phyloP scores from a whole-genome alignment of 441 rosid species.

The Metrosideros polymorpha region DNA sequence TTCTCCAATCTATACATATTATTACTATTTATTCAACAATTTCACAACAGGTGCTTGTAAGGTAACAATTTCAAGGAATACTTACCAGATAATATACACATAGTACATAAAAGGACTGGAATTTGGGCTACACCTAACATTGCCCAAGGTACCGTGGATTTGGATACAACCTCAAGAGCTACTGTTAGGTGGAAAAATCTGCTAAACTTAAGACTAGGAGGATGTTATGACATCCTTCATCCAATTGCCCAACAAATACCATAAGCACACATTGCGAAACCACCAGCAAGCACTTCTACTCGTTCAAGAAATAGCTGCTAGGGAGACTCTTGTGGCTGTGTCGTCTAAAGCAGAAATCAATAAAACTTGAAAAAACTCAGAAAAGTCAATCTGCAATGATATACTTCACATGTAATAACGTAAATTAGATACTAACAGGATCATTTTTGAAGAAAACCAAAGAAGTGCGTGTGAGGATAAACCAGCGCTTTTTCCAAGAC shows the following conservation, averaged over 20 bases:
- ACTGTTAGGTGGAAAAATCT: not conserved
- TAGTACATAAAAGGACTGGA: not conserved
- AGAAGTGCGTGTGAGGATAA: conserved; percentile 88
- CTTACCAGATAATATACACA: not conserved
- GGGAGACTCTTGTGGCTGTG: not conserved
- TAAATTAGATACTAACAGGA: conserved; percentile 57
- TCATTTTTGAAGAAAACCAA: conserved; percentile 97
- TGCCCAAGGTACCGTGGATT: not conserved
- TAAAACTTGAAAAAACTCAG: not conserved
- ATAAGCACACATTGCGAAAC: not conserved
- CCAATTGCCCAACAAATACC: not conserved
- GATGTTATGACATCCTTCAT: not conserved
- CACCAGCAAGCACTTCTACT: not conserved
- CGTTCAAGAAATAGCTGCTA: not conserved
- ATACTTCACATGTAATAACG: not conserved
- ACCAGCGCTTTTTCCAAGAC: conserved; percentile 99
- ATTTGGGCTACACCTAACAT: not conserved
- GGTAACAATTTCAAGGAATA: not conserved
- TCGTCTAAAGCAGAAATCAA: not conserved
- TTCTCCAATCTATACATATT: not conserved
- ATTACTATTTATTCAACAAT: not conserved
- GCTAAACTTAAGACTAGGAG: not conserved
- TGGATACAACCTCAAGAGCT: not conserved
- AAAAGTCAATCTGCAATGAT: not conserved
- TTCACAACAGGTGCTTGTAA: not conserved